Conservation (phyloP, 257 asterid species). For the Oldenlandia corymbosa region DNA sequence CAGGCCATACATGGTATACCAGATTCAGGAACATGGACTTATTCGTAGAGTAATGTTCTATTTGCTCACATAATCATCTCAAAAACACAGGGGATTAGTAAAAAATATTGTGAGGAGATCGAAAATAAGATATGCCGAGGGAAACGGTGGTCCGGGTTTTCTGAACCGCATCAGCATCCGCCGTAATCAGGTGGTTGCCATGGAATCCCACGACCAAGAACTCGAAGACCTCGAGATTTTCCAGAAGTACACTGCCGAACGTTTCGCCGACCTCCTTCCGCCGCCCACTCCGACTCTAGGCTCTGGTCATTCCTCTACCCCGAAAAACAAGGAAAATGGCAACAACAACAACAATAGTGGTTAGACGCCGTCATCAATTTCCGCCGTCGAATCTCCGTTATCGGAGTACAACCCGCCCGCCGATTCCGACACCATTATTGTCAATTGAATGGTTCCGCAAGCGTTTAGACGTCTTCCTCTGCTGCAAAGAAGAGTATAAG, state of each 20-base stretch:
- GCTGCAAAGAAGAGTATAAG: slow-evolving; percentile 78
- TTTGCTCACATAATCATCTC: too few species aligned
- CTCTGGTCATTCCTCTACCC: slow-evolving; percentile 5
- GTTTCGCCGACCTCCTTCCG: slow-evolving; percentile 56
- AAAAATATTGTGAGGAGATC: too few species aligned
- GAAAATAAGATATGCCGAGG: too few species aligned
- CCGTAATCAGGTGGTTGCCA: slow-evolving; percentile 54
- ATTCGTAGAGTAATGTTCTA: too few species aligned
- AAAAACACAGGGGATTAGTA: too few species aligned
- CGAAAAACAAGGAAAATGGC: not conserved
- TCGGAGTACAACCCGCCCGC: slow-evolving; percentile 6
- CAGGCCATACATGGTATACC: too few species aligned
- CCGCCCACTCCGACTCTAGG: slow-evolving; percentile 11
- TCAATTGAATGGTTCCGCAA: slow-evolving; percentile 73
- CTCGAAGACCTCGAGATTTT: slow-evolving; percentile 66
- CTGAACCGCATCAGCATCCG: slow-evolving; percentile 94
- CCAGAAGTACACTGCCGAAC: slow-evolving; percentile 62
- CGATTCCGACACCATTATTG: slow-evolving; percentile 32
- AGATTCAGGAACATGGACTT: too few species aligned
- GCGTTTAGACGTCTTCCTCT: slow-evolving; percentile 71
- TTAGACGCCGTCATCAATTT: not conserved
- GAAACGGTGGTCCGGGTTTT: too few species aligned
- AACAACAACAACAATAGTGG: not conserved
- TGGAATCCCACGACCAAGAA: slow-evolving; percentile 62
- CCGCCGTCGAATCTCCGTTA: slow-evolving; percentile 6